A percentile compares a stretch with the other conserved stretches of the same genome.
These are phyloP conservation scores for Raphanus sativus DNA, from an alignment of 345 rosid genomes.

Conservation along the genomic window DNA sequence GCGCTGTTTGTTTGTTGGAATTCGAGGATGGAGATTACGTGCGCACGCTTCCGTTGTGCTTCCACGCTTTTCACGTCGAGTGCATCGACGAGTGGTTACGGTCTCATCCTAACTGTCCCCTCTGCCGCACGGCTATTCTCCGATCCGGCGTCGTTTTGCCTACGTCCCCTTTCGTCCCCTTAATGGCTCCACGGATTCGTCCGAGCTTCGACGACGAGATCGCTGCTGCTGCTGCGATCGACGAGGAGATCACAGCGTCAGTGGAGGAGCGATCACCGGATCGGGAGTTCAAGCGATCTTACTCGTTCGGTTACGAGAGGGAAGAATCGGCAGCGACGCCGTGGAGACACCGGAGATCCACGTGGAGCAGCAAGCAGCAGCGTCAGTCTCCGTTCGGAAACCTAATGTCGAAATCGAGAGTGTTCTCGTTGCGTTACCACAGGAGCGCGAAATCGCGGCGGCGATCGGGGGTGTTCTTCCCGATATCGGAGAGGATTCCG, in stretches of 20 bases:
- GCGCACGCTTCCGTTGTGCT: slow-evolving; percentile 78
- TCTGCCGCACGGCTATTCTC: slow-evolving; percentile 80
- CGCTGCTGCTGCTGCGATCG: slow-evolving; percentile 6
- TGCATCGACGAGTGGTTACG: slow-evolving; percentile 92
- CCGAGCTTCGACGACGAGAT: slow-evolving; percentile 64
- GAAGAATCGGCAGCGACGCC: slow-evolving; percentile 68
- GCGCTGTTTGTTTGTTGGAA: slow-evolving; percentile 88
- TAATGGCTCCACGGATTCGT: slow-evolving; percentile 87
- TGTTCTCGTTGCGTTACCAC: slow-evolving; percentile 69
- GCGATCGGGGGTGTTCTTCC: slow-evolving; percentile 53
- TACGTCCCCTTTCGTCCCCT: slow-evolving; percentile 63
- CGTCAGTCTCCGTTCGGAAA: slow-evolving; percentile 89
- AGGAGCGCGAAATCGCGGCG: slow-evolving; percentile 73
- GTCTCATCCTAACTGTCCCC: slow-evolving; percentile 88
- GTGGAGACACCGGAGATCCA: slow-evolving; percentile 65
- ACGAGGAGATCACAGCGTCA: slow-evolving; percentile 34
- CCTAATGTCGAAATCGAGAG: slow-evolving; percentile 61
- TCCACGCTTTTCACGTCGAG: slow-evolving; percentile 90
- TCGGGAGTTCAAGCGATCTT: slow-evolving; percentile 65
- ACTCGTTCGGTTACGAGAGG: slow-evolving; percentile 84
- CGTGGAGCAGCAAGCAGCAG: slow-evolving; percentile 69
- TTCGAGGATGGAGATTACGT: slow-evolving; percentile 81
- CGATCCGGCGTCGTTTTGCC: slow-evolving; percentile 44
- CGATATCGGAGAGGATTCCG: slow-evolving; percentile 69
- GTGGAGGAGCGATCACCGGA: slow-evolving; percentile 57